Base-by-base conservation (phyloP, 352 stramenopile species). In the Phytopythium oedochilum region DNA sequence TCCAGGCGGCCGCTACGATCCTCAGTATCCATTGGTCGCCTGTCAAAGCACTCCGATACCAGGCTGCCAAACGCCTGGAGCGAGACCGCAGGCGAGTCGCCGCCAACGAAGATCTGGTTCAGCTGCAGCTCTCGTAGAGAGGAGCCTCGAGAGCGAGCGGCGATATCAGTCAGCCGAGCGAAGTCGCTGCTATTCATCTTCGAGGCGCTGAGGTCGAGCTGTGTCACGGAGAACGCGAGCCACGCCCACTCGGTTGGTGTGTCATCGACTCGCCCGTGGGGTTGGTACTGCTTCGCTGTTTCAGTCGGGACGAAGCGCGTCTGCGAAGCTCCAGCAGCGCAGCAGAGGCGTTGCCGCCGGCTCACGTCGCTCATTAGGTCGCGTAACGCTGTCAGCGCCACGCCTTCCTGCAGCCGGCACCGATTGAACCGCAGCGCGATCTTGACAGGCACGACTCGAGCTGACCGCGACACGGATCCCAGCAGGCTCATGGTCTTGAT, bases 351-450 rank as follows among this genome's bases (percentile, higher is more conserved):
- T 11, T 44, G 20, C 8, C 48, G 48, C 31, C 35, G 28, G 14
- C n/a, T 18, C 20, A 55, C 48, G 18, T 55, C 48, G 6, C 22
- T 28, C 18, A 55, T 32, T 22, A 55, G 4, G 25, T 44, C 48
- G 10, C 48, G 34, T 22, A 55, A 25, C n/a, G 48, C 15, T n/a
- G 34, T 23, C 14, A 55, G 15, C n/a, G 28, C 45, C 44, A 36
- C 26, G 12, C 31, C 22, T 34, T 12, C 12, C 8, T 52, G 45
- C 15, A 67, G 18, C 25, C 31, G 26, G 25, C 64, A 70, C 2
- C 54, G 42, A 1, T 52, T 58, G 44, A 83, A 79, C 48, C 68
- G 55, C 18, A 83, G 43, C 34, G 43, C 55, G 12, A 83, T 59
- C 18, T 58, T 32, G 14, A 82, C 57, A 35, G 17, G 23, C 5